Conservation (phyloP, 768 basidiomycete species). For the Pholiota conissans region DNA sequence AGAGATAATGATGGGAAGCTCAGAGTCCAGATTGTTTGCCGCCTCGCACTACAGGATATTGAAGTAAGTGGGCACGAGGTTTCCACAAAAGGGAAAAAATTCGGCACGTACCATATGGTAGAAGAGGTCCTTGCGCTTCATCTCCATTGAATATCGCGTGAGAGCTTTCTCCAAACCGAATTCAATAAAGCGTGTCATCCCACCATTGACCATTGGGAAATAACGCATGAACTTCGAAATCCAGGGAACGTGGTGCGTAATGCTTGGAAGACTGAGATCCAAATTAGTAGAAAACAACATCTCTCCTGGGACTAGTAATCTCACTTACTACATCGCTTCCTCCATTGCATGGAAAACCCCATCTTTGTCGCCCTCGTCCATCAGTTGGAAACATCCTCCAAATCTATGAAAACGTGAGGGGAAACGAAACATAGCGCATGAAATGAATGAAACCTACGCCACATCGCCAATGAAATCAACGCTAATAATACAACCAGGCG, state of each 20-base stretch:
- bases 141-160: constrained; percentile 15
- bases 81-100: background rate
- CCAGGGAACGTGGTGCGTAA: constrained; percentile 25
- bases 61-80: background rate
- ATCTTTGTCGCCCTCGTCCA: constrained; percentile 24
- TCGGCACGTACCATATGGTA: constrained; percentile 24
- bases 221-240: constrained; percentile 11
- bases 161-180: constrained; percentile 20
- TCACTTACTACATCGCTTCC: constrained; percentile 18
- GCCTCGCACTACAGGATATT: constrained; percentile 13
- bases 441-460: constrained; percentile 25
- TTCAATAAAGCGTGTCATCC: constrained; percentile 12
- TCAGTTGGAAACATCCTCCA: constrained; percentile 27
- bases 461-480: constrained; percentile 41
- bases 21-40: constrained; percentile 8
- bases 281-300: background rate
- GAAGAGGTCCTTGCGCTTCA: constrained; percentile 26
- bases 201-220: constrained; percentile 12
- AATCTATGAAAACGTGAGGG: constrained; percentile 21
- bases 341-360: constrained; percentile 23
- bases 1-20: constrained; percentile 15
- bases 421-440: background rate
- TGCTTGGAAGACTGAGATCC: constrained; percentile 13
- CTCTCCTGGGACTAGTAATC: background rate
- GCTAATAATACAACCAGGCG: too few species aligned